phyloP scores from a whole-genome alignment of 2,329 filamentous ascomycete genomes.

The Didymella exigua region DNA sequence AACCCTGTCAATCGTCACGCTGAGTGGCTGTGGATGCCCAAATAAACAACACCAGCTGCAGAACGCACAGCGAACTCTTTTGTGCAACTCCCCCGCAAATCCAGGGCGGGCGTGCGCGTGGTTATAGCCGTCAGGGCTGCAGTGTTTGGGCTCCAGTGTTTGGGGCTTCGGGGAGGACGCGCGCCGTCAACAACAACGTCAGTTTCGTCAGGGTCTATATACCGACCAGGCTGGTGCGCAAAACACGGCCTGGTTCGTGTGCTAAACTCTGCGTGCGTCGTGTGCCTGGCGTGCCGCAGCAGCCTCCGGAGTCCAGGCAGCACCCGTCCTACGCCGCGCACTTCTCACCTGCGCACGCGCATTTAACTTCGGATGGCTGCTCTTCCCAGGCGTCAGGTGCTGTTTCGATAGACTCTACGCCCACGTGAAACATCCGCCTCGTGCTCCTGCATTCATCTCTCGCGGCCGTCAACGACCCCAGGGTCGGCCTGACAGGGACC shows the following conservation, averaged over 20 bases:
- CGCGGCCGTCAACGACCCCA: slow-evolving; percentile 6
- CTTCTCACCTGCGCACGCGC: background rate
- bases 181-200: slow-evolving; percentile 4
- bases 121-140: slow-evolving; percentile 8
- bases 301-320: slow-evolving; percentile 18
- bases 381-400: slow-evolving; percentile 6
- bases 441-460: slow-evolving; percentile 11
- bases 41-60: slow-evolving; percentile 9
- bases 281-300: slow-evolving; percentile 8
- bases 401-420: slow-evolving; percentile 15
- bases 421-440: slow-evolving; percentile 22
- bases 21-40: slow-evolving; percentile 6
- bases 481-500: slow-evolving; percentile 16
- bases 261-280: slow-evolving; percentile 12
- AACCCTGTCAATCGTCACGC: slow-evolving; percentile 14
- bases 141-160: background rate
- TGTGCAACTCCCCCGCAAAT: slow-evolving; percentile 10
- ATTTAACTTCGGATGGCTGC: slow-evolving; percentile 18
- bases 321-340: background rate
- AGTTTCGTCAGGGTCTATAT: slow-evolving; percentile 9
- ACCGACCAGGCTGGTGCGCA: background rate
- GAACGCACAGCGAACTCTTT: slow-evolving; percentile 8
- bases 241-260: slow-evolving; percentile 12
- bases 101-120: slow-evolving; percentile 6
- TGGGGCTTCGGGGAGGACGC: background rate